phyloP scores from a whole-genome alignment of 2,329 filamentous ascomycete genomes.

The Fusarium sp. region DNA sequence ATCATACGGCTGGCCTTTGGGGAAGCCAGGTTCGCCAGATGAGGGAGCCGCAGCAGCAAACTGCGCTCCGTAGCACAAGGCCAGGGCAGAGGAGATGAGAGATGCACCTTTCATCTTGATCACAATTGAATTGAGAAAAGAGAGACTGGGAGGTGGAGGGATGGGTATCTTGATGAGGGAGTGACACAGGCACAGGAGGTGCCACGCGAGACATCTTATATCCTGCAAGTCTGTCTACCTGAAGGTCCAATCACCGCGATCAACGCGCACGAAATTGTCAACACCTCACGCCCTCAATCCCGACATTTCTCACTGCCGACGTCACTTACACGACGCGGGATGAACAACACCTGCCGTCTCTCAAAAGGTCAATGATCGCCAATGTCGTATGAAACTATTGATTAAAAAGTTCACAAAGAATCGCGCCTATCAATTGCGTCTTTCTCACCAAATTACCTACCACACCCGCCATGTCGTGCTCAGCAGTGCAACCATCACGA shows the following conservation, averaged over 20 bases:
- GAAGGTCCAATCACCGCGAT: background rate
- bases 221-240: no score
- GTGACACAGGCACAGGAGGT: background rate
- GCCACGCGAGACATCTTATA: constrained; percentile 9
- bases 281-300: background rate
- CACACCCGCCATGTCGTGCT: constrained; percentile 14
- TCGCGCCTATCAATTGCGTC: constrained; percentile 18
- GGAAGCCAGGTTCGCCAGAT: constrained; percentile 50
- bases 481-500: background rate
- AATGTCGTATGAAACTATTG: constrained; percentile 8
- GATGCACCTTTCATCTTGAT: constrained; percentile 22
- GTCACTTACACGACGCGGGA: constrained; percentile 6
- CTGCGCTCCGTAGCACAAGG: constrained; percentile 17
- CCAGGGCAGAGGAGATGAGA: constrained; percentile 25
- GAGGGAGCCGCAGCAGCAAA: constrained; percentile 25
- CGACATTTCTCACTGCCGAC: background rate
- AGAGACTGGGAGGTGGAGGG: background rate
- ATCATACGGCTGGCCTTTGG: constrained; percentile 67
- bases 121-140: background rate
- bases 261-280: constrained; percentile 6
- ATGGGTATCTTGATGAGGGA: background rate
- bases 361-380: constrained; percentile 31
- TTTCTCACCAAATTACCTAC: background rate
- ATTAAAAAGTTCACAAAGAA: constrained; percentile 9
- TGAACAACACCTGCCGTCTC: background rate